phyloP scores from a whole-genome alignment of 2,329 filamentous ascomycete species.

The Neodidymelliopsis sp. region DNA sequence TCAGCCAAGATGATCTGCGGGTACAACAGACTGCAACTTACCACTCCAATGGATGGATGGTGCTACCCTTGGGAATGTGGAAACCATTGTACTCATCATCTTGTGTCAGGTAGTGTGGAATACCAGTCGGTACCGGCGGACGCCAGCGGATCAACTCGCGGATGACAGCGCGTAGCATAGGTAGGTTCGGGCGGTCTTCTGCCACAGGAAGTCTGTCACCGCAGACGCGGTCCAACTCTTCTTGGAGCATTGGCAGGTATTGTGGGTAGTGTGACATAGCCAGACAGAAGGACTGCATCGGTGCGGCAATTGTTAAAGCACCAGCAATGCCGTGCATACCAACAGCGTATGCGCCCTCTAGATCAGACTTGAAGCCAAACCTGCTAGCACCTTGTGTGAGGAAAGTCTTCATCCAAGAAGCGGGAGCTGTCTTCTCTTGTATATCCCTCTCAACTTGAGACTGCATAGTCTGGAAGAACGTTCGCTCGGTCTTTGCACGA shows the following conservation, averaged over 20 bases:
- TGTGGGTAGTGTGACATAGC: conserved; percentile 56
- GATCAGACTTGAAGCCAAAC: conserved; percentile 53
- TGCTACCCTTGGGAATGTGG: conserved; percentile 64
- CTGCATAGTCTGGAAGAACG: conserved; percentile 56
- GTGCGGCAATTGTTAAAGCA: conserved; percentile 56
- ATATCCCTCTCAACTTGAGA: conserved; percentile 49
- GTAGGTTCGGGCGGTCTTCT: conserved; percentile 50
- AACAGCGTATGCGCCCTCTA: conserved; percentile 56
- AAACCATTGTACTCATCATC: conserved; percentile 66
- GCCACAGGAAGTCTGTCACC: conserved; percentile 47
- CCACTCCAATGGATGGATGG: conserved; percentile 55
- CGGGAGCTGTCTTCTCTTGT: conserved; percentile 41
- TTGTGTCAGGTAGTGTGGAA: conserved; percentile 62
- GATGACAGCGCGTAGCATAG: conserved; percentile 50
- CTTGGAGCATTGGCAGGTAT: conserved; percentile 51
- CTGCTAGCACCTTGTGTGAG: conserved; percentile 47
- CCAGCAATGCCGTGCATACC: conserved; percentile 59
- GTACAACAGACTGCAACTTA: conserved; percentile 26
- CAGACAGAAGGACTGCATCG: conserved; percentile 58
- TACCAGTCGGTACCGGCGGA: conserved; percentile 53
- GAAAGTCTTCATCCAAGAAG: conserved; percentile 55
- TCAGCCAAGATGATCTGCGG: conserved; percentile 19
- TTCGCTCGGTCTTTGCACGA: conserved; percentile 52
- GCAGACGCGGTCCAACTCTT: conserved; percentile 52
- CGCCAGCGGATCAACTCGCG: conserved; percentile 55